A percentile compares a stretch with the other conserved stretches of the same genome.
phyloP scores from a whole-genome alignment of 1,139 yeast genomes.

The Scheffersomyces titani region DNA sequence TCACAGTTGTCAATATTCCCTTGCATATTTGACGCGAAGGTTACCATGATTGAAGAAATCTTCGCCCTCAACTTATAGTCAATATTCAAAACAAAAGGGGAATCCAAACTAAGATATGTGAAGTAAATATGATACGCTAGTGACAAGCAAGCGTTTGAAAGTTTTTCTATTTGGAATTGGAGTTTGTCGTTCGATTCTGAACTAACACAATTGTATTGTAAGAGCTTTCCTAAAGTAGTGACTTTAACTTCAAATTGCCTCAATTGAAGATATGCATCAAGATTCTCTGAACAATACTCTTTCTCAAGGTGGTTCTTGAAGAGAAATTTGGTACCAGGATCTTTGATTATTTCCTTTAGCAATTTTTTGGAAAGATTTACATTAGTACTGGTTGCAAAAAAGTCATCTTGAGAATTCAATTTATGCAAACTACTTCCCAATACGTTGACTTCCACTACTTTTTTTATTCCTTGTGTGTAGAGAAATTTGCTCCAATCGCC shows the following conservation, averaged over 20 bases:
- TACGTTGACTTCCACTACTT: background rate
- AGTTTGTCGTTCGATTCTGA: constrained; percentile 7
- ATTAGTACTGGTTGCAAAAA: background rate
- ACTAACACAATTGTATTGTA: constrained; percentile 17
- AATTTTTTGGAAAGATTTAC: background rate
- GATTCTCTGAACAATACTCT: constrained; percentile 73
- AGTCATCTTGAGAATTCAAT: background rate
- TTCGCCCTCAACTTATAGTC: constrained; percentile 56
- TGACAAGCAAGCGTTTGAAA: constrained; percentile 54
- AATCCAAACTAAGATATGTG: constrained; percentile 65
- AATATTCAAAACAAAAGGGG: constrained; percentile 74
- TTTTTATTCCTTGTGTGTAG: background rate
- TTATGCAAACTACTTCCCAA: background rate
- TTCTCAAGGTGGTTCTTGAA: constrained; percentile 65
- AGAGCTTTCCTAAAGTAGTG: constrained; percentile 16
- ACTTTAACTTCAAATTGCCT: constrained; percentile 36
- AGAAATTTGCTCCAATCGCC: constrained; percentile 20
- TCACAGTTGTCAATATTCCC: constrained; percentile 2
- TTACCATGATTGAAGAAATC: constrained; percentile 22
- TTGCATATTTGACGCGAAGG: background rate
- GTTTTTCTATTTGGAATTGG: constrained; percentile 37
- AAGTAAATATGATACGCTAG: constrained; percentile 65
- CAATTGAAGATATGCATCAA: constrained; percentile 68
- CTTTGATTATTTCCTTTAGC: constrained; percentile 55
- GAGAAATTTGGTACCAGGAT: constrained; percentile 76